Conservation (phyloP, 306 rosid species). For the Fragaria ananassa region DNA sequence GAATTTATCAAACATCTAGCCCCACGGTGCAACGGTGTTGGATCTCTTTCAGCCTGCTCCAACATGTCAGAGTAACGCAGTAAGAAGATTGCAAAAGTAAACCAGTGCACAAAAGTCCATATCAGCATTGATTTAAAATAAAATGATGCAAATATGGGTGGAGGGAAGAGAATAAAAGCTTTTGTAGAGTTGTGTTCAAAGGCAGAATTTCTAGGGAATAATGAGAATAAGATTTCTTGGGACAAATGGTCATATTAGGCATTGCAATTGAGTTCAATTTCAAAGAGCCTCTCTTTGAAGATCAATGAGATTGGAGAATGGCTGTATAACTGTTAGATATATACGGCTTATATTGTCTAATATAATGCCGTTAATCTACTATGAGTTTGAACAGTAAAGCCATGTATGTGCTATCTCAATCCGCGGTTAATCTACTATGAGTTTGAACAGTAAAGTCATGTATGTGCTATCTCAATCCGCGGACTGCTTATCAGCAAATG, state of each 20-base stretch:
- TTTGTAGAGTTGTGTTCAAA: background rate
- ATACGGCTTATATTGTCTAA: background rate
- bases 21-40: constrained; percentile 66
- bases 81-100: background rate
- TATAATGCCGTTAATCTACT: background rate
- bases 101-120: background rate
- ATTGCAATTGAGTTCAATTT: background rate
- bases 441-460: background rate
- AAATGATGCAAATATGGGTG: constrained; percentile 7
- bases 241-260: background rate
- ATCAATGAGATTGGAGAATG: background rate
- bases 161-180: background rate
- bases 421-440: background rate
- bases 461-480: background rate
- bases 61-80: background rate
- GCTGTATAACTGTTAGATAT: background rate
- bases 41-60: constrained; percentile 70
- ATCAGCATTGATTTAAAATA: background rate
- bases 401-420: background rate
- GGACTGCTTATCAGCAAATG: no score
- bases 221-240: background rate
- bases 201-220: background rate
- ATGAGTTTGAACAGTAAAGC: background rate
- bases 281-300: background rate
- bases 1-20: constrained; percentile 68